Evolutionary conservation across 2,329 filamentous ascomycete species (phyloP).

Genomic region (Elsinoe perseae): DNA sequence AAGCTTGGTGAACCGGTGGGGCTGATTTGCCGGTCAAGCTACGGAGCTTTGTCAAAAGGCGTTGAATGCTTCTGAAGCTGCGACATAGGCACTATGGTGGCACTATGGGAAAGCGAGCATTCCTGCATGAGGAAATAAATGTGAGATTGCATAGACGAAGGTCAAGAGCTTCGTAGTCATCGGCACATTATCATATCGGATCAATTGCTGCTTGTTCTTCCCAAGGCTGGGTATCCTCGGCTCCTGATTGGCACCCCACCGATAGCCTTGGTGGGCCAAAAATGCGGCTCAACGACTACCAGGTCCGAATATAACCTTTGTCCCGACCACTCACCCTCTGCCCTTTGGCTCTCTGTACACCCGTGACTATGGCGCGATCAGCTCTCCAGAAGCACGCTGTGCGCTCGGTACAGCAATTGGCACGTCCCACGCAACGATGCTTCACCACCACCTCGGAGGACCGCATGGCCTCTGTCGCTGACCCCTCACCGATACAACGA

Average conservation of each 20-base stretch:
- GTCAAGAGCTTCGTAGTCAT: too few species aligned
- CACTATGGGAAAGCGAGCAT: too few species aligned
- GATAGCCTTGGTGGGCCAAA: slow-evolving; percentile 5
- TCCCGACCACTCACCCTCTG: neutral
- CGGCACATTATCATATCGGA: neutral
- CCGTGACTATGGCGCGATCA: slow-evolving; percentile 2
- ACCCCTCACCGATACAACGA: slow-evolving; percentile 21
- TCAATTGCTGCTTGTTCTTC: neutral
- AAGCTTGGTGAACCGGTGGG: neutral
- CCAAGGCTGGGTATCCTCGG: slow-evolving; percentile 12
- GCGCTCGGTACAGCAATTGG: slow-evolving; percentile 18
- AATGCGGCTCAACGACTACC: slow-evolving; percentile 13
- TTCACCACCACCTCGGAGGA: slow-evolving; percentile 33
- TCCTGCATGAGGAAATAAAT: too few species aligned
- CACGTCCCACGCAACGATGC: slow-evolving; percentile 20
- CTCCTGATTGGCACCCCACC: slow-evolving; percentile 5
- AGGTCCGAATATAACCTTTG: slow-evolving; percentile 2
- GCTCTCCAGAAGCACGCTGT: slow-evolving; percentile 14
- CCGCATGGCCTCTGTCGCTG: slow-evolving; percentile 25
- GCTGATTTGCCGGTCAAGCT: neutral
- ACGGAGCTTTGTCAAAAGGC: neutral
- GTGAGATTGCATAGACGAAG: too few species aligned
- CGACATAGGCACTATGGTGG: too few species aligned
- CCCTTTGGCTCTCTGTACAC: neutral
- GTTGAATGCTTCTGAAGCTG: neutral